These are phyloP conservation scores for Monosporascus ibericus DNA, from an alignment of 2,329 filamentous ascomycete species.

Conservation along the genomic window DNA sequence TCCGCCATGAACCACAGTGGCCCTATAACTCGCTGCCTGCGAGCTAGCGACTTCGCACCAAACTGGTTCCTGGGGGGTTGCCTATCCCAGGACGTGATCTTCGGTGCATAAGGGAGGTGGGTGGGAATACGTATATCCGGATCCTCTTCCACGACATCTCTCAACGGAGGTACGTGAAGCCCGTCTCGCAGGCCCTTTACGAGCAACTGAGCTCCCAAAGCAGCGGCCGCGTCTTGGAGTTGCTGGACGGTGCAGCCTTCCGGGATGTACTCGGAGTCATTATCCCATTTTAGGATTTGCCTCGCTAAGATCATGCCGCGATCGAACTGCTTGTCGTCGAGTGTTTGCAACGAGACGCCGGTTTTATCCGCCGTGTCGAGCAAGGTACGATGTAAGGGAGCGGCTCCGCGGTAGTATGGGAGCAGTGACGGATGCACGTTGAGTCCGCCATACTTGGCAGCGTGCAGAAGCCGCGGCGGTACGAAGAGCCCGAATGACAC, in stretches of 20 bases:
- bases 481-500: constrained; percentile 94
- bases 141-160: constrained; percentile 7
- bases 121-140: constrained; percentile 20
- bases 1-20: constrained; percentile 54
- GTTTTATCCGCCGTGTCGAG: constrained; percentile 54
- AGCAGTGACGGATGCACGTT: constrained; percentile 92
- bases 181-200: constrained; percentile 55
- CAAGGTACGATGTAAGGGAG: constrained; percentile 81
- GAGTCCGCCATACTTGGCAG: constrained; percentile 74
- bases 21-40: constrained; percentile 55
- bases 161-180: constrained; percentile 56
- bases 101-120: constrained; percentile 54
- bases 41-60: constrained; percentile 43
- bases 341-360: constrained; percentile 81
- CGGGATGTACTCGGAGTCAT: constrained; percentile 42
- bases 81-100: constrained; percentile 60
- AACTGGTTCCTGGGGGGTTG: constrained; percentile 43
- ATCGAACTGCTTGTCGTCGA: constrained; percentile 73
- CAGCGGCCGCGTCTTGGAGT: constrained; percentile 52
- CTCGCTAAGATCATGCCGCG: constrained; percentile 70
- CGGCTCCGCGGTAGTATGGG: constrained; percentile 78
- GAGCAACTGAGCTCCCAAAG: constrained; percentile 65
- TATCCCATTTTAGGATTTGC: constrained; percentile 2
- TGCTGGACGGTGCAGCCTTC: constrained; percentile 37
- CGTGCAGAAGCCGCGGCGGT: constrained; percentile 64